These are phyloP conservation scores for Fistulifera solaris DNA, from an alignment of 108 stramenopile genomes.

Conservation along the genomic window DNA sequence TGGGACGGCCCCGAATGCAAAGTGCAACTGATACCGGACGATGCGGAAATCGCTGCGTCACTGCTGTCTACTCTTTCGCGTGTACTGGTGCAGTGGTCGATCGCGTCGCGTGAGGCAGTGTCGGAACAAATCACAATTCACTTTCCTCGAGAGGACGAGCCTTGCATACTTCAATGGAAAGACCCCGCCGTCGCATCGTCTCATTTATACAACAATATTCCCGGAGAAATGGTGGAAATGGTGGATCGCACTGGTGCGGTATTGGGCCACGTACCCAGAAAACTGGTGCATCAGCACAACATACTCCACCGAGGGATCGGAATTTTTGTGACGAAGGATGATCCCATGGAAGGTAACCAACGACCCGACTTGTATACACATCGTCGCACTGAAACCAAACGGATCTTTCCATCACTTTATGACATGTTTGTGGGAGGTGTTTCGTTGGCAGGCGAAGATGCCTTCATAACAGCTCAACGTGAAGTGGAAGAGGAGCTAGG, in stretches of 20 bases:
- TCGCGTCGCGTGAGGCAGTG: too few species aligned
- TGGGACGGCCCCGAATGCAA: too few species aligned
- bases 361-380: conserved; percentile 50
- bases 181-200: too few species aligned
- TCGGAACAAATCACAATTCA: too few species aligned
- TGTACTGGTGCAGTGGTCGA: too few species aligned
- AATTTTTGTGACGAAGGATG: conserved; percentile 45
- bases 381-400: conserved; percentile 53
- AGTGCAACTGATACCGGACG: too few species aligned
- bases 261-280: conserved; percentile 43
- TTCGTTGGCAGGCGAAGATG: conserved; percentile 37
- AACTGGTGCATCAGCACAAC: conserved; percentile 56
- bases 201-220: not conserved
- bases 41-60: too few species aligned
- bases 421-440: conserved; percentile 86
- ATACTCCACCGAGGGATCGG: conserved; percentile 73
- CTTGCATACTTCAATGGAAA: too few species aligned
- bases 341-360: conserved; percentile 8
- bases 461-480: conserved; percentile 45
- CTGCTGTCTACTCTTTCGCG: too few species aligned
- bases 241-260: conserved; percentile 13
- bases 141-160: too few species aligned
- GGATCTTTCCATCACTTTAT: conserved; percentile 70
- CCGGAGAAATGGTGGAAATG: conserved; percentile 35
- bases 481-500: conserved; percentile 78